Conservation (phyloP, 2,329 filamentous ascomycete species). For the Pyrenochaeta sp. region DNA sequence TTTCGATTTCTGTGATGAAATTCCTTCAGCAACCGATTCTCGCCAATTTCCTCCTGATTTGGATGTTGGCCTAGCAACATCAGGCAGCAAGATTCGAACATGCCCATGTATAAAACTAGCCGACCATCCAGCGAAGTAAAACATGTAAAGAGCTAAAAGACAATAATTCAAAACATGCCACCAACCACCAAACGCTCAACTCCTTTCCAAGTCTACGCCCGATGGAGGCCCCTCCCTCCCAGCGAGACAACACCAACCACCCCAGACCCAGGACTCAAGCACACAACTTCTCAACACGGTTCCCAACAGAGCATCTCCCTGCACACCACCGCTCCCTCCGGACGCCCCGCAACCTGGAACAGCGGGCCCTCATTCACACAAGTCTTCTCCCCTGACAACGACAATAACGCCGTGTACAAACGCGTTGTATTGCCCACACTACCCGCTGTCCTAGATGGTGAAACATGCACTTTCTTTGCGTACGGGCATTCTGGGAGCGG, state of each 20-base stretch:
- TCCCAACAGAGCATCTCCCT: slow-evolving; percentile 3
- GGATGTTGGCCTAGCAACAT: neutral
- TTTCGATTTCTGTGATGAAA: too few relatives aligned
- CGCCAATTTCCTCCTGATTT: too few relatives aligned
- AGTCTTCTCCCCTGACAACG: slow-evolving; percentile 3
- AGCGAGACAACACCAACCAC: slow-evolving; percentile 1
- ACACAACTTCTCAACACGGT: neutral
- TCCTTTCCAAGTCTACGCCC: slow-evolving; percentile 8
- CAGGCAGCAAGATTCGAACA: neutral
- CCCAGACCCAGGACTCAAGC: neutral
- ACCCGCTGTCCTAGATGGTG: slow-evolving; percentile 43
- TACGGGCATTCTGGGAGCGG: slow-evolving; percentile 55
- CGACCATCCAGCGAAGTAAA: too few relatives aligned
- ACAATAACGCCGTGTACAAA: slow-evolving; percentile 30
- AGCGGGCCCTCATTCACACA: slow-evolving; percentile 11
- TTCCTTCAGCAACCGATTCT: too few relatives aligned
- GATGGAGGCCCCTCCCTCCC: slow-evolving; percentile 11
- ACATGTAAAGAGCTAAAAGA: too few relatives aligned
- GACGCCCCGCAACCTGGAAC: slow-evolving; percentile 9
- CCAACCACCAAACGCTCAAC: neutral
- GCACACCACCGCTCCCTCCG: neutral
- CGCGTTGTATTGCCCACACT: slow-evolving; percentile 45
- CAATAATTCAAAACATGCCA: neutral
- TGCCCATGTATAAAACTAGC: neutral
- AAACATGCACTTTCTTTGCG: slow-evolving; percentile 53